Evolutionary conservation across 306 rosid genomes (phyloP), one percentile per base, ranked within the genome.

Genomic region (Castanea mollissima): DNA sequence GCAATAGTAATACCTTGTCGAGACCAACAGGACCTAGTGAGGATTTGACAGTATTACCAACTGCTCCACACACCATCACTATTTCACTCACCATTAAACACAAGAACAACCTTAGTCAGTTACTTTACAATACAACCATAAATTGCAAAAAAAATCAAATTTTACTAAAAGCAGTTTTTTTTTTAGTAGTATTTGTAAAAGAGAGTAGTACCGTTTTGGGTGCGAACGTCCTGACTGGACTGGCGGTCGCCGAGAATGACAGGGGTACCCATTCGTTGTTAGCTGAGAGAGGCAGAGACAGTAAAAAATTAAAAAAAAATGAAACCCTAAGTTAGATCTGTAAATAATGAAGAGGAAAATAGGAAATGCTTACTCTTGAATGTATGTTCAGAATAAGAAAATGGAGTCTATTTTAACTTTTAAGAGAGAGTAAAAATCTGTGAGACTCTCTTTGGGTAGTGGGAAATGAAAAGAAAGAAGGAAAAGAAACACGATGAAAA

Each of bases 21-120:
- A 96, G 99, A 64, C 99, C 99, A 76, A 96, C 99, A 11, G 99
- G 98, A 60, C 99, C 99, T 41, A 96, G 85, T 1, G 98, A 96
- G 59, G 96, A 83, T 85, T 96, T 96, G 49, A 96, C 99, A 31
- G 93, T 90, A 86, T 96, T 96, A 12, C 97, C 97, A 41, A 96
- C 85, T 21, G 99, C 97, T 87, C 90, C 97, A 73, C 98, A 93
- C 4, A 94, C 98, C 79, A 96, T 76, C 72, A 93, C 99, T 91
- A 77, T 49, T 19, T 27, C 44, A 27, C 3, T 56, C 34, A 57
- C 46, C 46, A 41, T 41, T 41, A 57, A 41, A 25, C 9, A 41
- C 71, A 34, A 44, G 0, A 18, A 16, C 29, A 52, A 51, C 16
- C 54, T 25, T 10, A 27, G 64, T 56, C 31, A 19, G 72, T 34